phyloP scores from a whole-genome alignment of 352 stramenopile genomes.

The Pythium sp. region DNA sequence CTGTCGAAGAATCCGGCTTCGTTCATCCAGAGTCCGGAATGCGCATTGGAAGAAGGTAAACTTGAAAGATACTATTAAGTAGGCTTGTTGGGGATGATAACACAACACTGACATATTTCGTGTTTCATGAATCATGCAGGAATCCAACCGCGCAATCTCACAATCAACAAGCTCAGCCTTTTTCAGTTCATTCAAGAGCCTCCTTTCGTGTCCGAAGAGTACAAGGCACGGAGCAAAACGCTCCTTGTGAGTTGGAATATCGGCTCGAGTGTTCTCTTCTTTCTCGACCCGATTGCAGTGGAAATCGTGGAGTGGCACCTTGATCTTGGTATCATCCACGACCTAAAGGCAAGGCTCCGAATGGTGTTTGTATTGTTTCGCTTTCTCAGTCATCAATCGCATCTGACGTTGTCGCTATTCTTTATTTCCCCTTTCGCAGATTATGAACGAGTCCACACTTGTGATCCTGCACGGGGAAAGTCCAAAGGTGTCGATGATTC shows the following conservation, averaged over 20 bases:
- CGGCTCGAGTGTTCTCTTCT: conserved; percentile 78
- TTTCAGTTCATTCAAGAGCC: conserved; percentile 75
- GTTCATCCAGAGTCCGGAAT: conserved; percentile 61
- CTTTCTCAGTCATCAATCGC: neutral
- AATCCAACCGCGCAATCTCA: conserved; percentile 70
- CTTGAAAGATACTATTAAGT: neutral
- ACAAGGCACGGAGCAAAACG: conserved; percentile 35
- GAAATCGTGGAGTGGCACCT: conserved; percentile 88
- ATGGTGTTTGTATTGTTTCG: neutral
- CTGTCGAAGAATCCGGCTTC: conserved; percentile 57
- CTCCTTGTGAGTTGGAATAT: conserved; percentile 82
- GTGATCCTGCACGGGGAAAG: conserved; percentile 71
- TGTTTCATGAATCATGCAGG: conserved; percentile 11
- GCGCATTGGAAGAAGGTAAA: conserved; percentile 51
- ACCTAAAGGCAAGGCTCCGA: conserved; percentile 58
- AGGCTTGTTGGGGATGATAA: neutral
- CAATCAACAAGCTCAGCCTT: conserved; percentile 73
- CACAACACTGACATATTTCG: neutral
- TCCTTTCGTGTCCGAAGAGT: conserved; percentile 40
- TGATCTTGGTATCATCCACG: conserved; percentile 81
- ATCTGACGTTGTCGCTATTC: neutral
- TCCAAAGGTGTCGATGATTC: conserved; percentile 69
- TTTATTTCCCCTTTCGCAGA: conserved; percentile 26
- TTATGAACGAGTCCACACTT: conserved; percentile 65
- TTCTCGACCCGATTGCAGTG: conserved; percentile 76